Evolutionary conservation across 1,284 basidiomycete species (phyloP), one percentile per base, ranked within the genome.

Genomic region (Rhodotorula sp.): DNA sequence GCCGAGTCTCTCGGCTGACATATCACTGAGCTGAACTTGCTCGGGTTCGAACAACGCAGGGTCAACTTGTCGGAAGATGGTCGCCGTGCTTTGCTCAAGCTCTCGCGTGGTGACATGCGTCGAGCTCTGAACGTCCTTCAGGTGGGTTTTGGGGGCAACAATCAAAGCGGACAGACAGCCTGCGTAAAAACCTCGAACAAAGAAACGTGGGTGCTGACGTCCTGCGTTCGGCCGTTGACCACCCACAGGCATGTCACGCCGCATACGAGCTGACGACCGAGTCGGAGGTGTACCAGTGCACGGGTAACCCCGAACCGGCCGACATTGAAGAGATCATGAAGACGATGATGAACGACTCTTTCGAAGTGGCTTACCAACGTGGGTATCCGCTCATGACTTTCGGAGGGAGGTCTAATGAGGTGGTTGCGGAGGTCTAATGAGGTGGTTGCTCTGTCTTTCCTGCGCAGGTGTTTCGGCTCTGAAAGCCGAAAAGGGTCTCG

Each of bases 101-200:
- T 99, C 15, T 94, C 93, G 0, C 90, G 89, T 76, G 96, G 96
- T 42, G 96, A 99, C 80, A 99, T 99, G 96, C 88, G 96, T 73
- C 85, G 96, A 65, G 95, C 95, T 2, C 84, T 99, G 56, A 99
- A 97, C 79, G 89, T 99, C 51, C 84, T 99, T 17, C 95, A 99
- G 78, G 83, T 83, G 20, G 45, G 44, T n/a, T 20, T 17, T 7
- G 8, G 37, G 37, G 37, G 6, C 5, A 37, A 37, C 37, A 10
- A 37, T 37, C 37, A 6, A 6, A 37, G 37, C 12, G 37, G 37
- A 37, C 37, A 37, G 37, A 37, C 37, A 37, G 37, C n/a, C n/a
- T n/a, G n/a, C n/a, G n/a, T n/a, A n/a, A n/a, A n/a, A n/a, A n/a
- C n/a, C n/a, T n/a, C n/a, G n/a, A n/a, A n/a, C n/a, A n/a, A n/a